Base-by-base conservation (phyloP, 352 stramenopile species). In the Globisporangium spiculum region DNA sequence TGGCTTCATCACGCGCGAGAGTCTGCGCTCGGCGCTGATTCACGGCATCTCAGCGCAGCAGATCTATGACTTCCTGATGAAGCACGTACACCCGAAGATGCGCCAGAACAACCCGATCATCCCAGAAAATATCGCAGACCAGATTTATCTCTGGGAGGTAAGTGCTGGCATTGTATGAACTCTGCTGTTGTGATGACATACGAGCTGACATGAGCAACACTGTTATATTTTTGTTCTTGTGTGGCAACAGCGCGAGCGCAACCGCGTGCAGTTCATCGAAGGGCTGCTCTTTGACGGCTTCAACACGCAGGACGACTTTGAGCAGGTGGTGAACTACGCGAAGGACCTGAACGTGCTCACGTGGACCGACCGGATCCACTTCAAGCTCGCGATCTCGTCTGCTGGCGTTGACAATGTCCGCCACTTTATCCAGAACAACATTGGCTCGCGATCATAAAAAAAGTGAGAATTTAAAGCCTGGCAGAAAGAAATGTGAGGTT, bases 11-110 rank as follows among this genome's bases (percentile, higher is more conserved):
- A 98, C 90, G 38, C 87, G 92, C 38, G 90, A 97, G 71, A 97
- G 88, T 70, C 79, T 98, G 58, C 88, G 90, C 8, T 93, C 84
- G 46, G 91, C 91, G 65, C 76, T 98, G 12, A 93, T 93, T 64
- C 86, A 95, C 60, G 92, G 92, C 58, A 97, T 98, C 71, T 96
- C 90, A 36, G 91, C 90, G 22, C 83, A 96, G 66, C 90, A 97
- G 68, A 97, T 98, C 34, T 94, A 97, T 67, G 84, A 97, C 75
- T 98, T 97, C 70, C 65, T 98, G 16, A 93, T 93, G 74, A 90
- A 94, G 68, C 88, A 96, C 63, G 89, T 86, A 20, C 90, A 96
- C 71, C 86, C 88, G 18, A 91, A 90, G 57, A 94, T 94, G 84
- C 77, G 84, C 5, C 64, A 68, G 52, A 93, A 93, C 70, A 81